Base-by-base conservation (phyloP, 805 yeast species). In the Lipomyces kockii region DNA sequence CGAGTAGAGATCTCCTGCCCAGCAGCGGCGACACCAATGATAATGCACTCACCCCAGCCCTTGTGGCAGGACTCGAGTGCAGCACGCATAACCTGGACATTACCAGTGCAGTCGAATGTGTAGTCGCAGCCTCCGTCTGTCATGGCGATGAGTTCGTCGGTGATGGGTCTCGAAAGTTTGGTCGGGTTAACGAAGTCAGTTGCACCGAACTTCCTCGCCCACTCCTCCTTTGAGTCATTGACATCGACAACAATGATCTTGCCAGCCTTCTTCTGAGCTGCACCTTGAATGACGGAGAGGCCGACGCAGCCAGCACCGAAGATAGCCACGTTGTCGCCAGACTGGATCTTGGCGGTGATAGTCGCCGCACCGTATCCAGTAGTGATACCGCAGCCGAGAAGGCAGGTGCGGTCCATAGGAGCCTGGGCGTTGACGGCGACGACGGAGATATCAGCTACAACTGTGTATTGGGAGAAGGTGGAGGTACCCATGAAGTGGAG, bases 241-340 rank as follows among this genome's bases (percentile, higher is more conserved):
- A 92, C 84, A 80, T 96, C 99, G 71, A 95, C 86, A 53, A 92
- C 95, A 75, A 92, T 89, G 73, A 81, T 80, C 80, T 86, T 86
- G 63, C 86, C 86, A 35, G 98, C 98, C 74, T 88, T 87, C 81
- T 92, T 88, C 74, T 86, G 85, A 64, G 83, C 85, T 52, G 98
- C 97, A 79, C 99, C 99, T 81, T 93, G 98, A 61, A 94, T 92
- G 57, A 92, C 98, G 17, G 97, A 89, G 74, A 96, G 84, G 70
- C 99, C 99, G 68, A 95, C 97, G 77, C 97, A 90, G 67, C 99
- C 99, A 66, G 97, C 96, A 78, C 99, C 99, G 77, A 96, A 95
- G 54, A 95, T 91, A 58, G 97, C 99, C 70, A 95, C 92, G 68
- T 89, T 91, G 78, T 94, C 98, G 74, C 97, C 98, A 78, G 86